phyloP scores from a whole-genome alignment of 2,329 filamentous ascomycete genomes.

The Chrysoporthe austroafricana region DNA sequence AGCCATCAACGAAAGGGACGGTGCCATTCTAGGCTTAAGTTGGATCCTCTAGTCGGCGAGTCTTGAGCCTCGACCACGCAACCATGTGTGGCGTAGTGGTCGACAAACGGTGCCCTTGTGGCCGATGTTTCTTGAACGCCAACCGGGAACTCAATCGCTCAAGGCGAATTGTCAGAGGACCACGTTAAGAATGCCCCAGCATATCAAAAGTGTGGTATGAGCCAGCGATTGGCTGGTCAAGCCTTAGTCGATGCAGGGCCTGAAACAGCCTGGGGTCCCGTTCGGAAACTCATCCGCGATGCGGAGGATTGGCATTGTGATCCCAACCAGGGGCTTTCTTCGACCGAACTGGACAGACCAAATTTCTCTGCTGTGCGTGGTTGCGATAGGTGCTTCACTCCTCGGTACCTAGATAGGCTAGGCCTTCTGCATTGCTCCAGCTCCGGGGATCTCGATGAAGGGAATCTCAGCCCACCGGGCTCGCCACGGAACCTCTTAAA shows the following conservation, averaged over 20 bases:
- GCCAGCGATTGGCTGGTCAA: constrained; percentile 9
- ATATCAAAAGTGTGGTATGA: background rate
- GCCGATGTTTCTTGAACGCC: background rate
- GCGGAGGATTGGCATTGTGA: background rate
- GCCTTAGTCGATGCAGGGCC: background rate
- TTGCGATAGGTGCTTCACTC: constrained; percentile 1
- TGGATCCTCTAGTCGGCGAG: background rate
- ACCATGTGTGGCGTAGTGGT: background rate
- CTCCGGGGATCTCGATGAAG: background rate
- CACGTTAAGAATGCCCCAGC: constrained; percentile 2
- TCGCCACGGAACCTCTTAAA: background rate
- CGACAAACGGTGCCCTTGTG: background rate
- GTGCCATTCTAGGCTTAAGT: background rate
- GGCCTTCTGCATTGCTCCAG: background rate
- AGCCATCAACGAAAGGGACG: background rate
- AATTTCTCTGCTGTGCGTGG: background rate
- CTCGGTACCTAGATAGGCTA: no score
- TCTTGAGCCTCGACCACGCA: background rate
- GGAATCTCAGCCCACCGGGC: background rate
- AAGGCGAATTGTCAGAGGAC: background rate
- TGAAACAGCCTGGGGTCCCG: constrained; percentile 2
- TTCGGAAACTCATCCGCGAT: background rate
- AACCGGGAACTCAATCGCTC: background rate
- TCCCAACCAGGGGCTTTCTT: background rate
- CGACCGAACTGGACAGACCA: background rate